Base-by-base conservation (phyloP, 768 basidiomycete species). In the Lactarius akahatsu region DNA sequence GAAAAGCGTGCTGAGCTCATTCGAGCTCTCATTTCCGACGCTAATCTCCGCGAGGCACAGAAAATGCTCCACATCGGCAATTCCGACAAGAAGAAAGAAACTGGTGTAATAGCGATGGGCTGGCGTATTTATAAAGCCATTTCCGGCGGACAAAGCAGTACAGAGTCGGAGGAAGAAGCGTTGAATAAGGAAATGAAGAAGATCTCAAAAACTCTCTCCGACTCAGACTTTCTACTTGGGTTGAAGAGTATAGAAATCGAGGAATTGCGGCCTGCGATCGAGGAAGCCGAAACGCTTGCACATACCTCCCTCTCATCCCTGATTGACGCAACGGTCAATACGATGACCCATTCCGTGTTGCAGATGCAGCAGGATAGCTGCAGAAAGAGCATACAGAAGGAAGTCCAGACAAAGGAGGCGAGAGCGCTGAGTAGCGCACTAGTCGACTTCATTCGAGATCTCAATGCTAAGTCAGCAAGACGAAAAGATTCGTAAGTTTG, bases 141-240 rank as follows among this genome's bases (percentile, higher is more conserved):
- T 50, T 11, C 2, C 26, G 50, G 26, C 23, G 13, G 4, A 26
- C 11, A 1, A 45, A 52, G 16, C 15, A 54, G 2, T 6, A 16
- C 26, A 1, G 26, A 52, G 0, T 52, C 23, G 2, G n/a, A 64
- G 18, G 43, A 52, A 41, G 18, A 4, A 6, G 8, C 0, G 1
- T 28, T 63, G 28, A 38, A 63, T n/a, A 30, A 36, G 16, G 63
- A 70, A 10, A 61, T 66, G 47, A 62, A 36, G 41, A 38, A 45
- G 20, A 18, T 54, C 9, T 62, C 59, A 16, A 11, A 0, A 0
- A 2, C 5, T 7, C 9, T 66, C 38, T 13, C 55, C 11, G 66
- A 72, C 43, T 28, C 56, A 0, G n/a, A 28, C 0, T 72, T 72
- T 41, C 43, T 72, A 0, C 30, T 38, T 4, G 41, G 38, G 13